A percentile compares a stretch with the other conserved stretches of the same genome.
Evolutionary conservation across 371 early-diverging fungal genomes (phyloP).

Genomic region (Capillidium rhysosporum): DNA sequence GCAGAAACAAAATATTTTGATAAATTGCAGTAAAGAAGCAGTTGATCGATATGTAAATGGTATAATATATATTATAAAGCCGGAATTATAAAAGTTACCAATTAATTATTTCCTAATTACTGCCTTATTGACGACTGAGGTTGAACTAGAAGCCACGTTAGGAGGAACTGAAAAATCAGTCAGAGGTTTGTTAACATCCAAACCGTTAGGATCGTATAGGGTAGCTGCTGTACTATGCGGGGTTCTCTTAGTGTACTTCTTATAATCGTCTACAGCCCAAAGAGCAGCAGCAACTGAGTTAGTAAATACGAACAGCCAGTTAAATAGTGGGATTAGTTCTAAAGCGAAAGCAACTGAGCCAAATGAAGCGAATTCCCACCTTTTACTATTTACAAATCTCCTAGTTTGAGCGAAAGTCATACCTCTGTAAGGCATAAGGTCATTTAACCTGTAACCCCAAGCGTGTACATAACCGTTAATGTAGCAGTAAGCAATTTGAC

Average conservation of each 20-base stretch:
- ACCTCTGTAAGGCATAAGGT: constrained; percentile 30
- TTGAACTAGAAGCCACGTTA: too few species aligned
- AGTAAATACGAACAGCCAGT: constrained; percentile 51
- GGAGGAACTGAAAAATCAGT: too few species aligned
- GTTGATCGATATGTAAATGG: too few species aligned
- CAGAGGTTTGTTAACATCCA: too few species aligned
- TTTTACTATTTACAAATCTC: constrained; percentile 20
- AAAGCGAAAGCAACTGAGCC: constrained; percentile 36
- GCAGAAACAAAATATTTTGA: too few species aligned
- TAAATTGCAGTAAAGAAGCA: too few species aligned
- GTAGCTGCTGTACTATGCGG: too few species aligned
- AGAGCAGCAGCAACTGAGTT: constrained; percentile 52
- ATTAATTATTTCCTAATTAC: too few species aligned
- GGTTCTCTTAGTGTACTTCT: not conserved
- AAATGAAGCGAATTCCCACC: constrained; percentile 24
- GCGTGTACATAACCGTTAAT: constrained; percentile 26
- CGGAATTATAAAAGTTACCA: too few species aligned
- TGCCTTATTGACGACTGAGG: too few species aligned
- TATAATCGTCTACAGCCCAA: constrained; percentile 19
- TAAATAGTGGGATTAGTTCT: constrained; percentile 40
- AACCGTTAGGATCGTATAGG: too few species aligned
- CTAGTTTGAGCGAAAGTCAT: constrained; percentile 22
- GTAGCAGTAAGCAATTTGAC: constrained; percentile 27
- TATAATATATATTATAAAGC: too few species aligned
- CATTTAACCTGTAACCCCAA: constrained; percentile 29